phyloP scores from a whole-genome alignment of 2,329 filamentous ascomycete species.

The Paecilomyces dactylethromorphus region DNA sequence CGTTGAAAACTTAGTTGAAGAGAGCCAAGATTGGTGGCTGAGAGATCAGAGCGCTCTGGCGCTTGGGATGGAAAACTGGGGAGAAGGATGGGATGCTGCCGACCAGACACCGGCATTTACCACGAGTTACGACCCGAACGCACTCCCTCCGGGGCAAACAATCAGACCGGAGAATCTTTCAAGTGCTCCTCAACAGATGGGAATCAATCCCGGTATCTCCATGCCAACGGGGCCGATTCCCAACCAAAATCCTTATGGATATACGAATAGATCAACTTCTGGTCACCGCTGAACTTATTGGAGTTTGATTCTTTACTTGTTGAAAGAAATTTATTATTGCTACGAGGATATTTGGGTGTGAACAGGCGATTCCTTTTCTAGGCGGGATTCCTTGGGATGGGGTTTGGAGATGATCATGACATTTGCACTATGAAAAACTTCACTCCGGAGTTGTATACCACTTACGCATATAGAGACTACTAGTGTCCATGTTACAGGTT shows the following conservation, averaged over 20 bases:
- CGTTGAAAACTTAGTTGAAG: constrained; percentile 54
- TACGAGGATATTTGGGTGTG: background rate
- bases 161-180: background rate
- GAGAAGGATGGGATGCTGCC: constrained; percentile 19
- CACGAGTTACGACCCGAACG: constrained; percentile 8
- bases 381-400: background rate
- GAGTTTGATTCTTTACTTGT: background rate
- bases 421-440: background rate
- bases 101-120: constrained; percentile 9
- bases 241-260: background rate
- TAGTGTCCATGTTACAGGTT: background rate
- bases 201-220: background rate
- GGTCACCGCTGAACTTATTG: background rate
- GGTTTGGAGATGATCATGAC: background rate
- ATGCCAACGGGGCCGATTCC: background rate
- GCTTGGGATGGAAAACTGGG: constrained; percentile 58
- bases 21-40: constrained; percentile 60
- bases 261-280: background rate
- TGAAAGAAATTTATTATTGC: background rate
- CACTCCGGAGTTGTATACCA: background rate
- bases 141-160: background rate
- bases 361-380: background rate
- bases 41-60: constrained; percentile 57
- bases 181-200: background rate
- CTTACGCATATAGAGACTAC: background rate